phyloP scores from a whole-genome alignment of 23 red algal species.

The Gracilaria gracilis region DNA sequence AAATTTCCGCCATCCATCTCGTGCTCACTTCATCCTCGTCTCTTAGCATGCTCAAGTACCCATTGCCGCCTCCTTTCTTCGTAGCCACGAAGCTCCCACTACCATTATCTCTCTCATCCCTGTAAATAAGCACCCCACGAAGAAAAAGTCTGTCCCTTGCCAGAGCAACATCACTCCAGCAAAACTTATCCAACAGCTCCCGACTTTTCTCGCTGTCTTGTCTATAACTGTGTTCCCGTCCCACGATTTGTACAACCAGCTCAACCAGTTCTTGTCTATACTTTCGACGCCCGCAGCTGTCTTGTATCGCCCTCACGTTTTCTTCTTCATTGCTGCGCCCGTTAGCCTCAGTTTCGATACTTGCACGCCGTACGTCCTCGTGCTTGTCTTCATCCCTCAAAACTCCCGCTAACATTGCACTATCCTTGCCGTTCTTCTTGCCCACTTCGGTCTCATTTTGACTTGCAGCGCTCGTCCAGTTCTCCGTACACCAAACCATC shows the following conservation, averaged over 20 bases:
- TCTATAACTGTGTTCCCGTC: background rate
- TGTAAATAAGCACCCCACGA: background rate
- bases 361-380: background rate
- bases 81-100: background rate
- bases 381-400: background rate
- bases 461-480: too few species aligned
- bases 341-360: background rate
- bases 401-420: too few species aligned
- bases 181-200: background rate
- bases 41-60: background rate
- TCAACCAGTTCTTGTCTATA: conserved; percentile 13
- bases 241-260: conserved; percentile 4
- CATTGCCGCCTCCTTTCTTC: background rate
- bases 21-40: background rate
- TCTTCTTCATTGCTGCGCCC: background rate
- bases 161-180: conserved; percentile 25
- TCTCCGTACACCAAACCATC: conserved; percentile 24
- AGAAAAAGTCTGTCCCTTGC: conserved; percentile 26
- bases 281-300: background rate
- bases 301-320: background rate
- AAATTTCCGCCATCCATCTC: background rate
- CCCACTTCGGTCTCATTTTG: background rate
- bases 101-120: conserved; percentile 6
- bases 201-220: conserved; percentile 5
- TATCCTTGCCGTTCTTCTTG: background rate